Percentiles rank a stretch among this genome's conserved stretches.
Evolutionary conservation across 2,329 filamentous ascomycete species (phyloP).

Genomic region (Cladosporium oxysporum): DNA sequence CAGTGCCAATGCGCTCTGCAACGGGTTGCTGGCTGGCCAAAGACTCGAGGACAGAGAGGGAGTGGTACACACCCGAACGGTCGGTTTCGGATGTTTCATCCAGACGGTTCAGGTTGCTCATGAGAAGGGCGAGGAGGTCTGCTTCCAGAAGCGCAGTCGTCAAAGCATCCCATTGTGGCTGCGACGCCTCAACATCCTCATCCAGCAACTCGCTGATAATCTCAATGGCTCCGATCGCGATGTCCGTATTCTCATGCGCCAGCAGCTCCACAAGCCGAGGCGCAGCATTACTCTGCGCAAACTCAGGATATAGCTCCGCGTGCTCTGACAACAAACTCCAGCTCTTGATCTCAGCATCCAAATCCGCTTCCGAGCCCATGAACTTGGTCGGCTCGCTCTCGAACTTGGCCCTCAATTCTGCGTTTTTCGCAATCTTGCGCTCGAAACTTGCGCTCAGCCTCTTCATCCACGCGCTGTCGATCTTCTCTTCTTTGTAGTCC

Average conservation of each 20-base stretch:
- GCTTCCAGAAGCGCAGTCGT: constrained; percentile 64
- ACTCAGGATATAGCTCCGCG: constrained; percentile 77
- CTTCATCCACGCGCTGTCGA: constrained; percentile 81
- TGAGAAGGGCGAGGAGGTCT: constrained; percentile 71
- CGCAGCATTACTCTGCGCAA: constrained; percentile 69
- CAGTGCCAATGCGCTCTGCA: constrained; percentile 70
- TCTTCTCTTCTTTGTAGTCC: constrained; percentile 65
- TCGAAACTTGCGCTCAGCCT: constrained; percentile 82
- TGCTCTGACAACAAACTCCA: constrained; percentile 87
- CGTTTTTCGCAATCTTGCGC: constrained; percentile 86
- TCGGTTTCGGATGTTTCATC: constrained; percentile 75
- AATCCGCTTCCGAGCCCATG: constrained; percentile 81
- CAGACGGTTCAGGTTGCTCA: constrained; percentile 76
- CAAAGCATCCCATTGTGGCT: constrained; percentile 77
- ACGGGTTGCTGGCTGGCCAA: constrained; percentile 70
- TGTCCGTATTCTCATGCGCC: constrained; percentile 95
- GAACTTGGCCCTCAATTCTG: constrained; percentile 82
- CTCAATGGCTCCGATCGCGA: constrained; percentile 87
- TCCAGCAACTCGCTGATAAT: constrained; percentile 90
- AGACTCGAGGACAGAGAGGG: constrained; percentile 79
- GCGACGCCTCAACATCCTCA: constrained; percentile 81
- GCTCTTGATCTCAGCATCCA: constrained; percentile 84
- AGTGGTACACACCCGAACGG: constrained; percentile 82
- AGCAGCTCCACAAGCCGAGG: constrained; percentile 78
- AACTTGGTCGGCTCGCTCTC: constrained; percentile 79